Conservation (phyloP, 2,329 filamentous ascomycete genomes). For the Ascocoryne sarcoides region DNA sequence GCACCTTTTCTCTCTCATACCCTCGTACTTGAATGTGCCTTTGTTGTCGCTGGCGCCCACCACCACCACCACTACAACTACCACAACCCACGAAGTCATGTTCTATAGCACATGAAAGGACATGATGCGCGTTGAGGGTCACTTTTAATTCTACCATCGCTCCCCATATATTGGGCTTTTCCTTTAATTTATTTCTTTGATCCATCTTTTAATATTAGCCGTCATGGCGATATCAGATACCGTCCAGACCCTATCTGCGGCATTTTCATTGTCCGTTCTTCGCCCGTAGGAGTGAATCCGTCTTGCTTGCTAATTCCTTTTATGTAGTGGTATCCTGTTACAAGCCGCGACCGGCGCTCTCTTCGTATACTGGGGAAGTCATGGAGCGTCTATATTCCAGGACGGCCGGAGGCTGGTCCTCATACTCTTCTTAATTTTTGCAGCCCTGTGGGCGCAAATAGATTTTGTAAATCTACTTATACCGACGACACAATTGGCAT, state of each 20-base stretch:
- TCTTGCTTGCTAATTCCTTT: constrained; percentile 11
- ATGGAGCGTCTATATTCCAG: constrained; percentile 26
- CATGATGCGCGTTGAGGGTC: not conserved
- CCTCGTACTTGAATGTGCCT: not conserved
- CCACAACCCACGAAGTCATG: too few species aligned
- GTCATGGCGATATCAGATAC: constrained; percentile 25
- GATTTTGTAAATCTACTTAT: constrained; percentile 27
- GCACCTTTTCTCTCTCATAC: not conserved
- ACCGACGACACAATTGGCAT: constrained; percentile 10
- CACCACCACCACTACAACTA: too few species aligned
- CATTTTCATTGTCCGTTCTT: constrained; percentile 28
- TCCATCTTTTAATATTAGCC: not conserved
- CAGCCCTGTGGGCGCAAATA: constrained; percentile 27
- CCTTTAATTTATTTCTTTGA: constrained; percentile 2
- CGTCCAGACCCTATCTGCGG: constrained; percentile 26
- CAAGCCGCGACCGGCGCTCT: constrained; percentile 25
- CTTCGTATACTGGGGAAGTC: constrained; percentile 24
- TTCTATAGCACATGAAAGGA: too few species aligned
- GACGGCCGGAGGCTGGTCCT: constrained; percentile 32
- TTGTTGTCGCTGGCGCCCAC: constrained; percentile 1
- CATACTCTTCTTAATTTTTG: constrained; percentile 28
- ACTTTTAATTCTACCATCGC: not conserved
- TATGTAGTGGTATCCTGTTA: constrained; percentile 27
- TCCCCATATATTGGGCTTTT: constrained; percentile 2
- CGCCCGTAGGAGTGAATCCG: not conserved